A percentile compares a stretch with the other conserved stretches of the same genome.
Evolutionary conservation across 805 yeast genomes (phyloP).

Genomic region (Wickerhamomyces bisporus): DNA sequence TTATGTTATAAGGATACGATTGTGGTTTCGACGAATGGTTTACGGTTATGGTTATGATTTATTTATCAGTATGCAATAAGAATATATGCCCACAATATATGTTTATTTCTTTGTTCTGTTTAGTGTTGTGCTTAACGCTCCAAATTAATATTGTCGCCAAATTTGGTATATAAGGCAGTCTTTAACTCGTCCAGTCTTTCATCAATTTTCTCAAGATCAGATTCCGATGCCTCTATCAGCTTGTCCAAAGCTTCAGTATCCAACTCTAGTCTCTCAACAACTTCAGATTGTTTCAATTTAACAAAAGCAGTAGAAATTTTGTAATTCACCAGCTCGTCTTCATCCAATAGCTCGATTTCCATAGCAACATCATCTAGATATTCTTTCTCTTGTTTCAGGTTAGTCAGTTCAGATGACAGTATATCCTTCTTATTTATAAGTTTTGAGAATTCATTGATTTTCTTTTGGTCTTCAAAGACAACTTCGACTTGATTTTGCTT

Average conservation of each 20-base stretch:
- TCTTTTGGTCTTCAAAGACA: constrained; percentile 65
- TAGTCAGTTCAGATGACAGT: constrained; percentile 42
- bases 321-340: constrained; percentile 66
- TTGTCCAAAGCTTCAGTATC: constrained; percentile 51
- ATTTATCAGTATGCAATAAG: too few species aligned
- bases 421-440: constrained; percentile 67
- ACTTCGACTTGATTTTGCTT: constrained; percentile 35
- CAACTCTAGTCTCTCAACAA: constrained; percentile 59
- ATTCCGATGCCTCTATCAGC: constrained; percentile 42
- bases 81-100: too few species aligned
- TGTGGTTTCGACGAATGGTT: too few species aligned
- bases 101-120: background rate
- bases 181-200: constrained; percentile 57
- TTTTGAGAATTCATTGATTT: constrained; percentile 84
- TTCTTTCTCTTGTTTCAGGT: constrained; percentile 67
- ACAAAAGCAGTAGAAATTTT: constrained; percentile 78
- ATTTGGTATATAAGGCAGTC: constrained; percentile 74
- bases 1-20: too few species aligned
- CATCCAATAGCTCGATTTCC: constrained; percentile 83
- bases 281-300: constrained; percentile 60
- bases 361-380: constrained; percentile 79
- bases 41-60: too few species aligned
- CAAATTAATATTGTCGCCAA: constrained; percentile 83
- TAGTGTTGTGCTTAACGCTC: constrained; percentile 45
- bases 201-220: constrained; percentile 46